Evolutionary conservation across 176 grass and related monocot species (phyloP), one percentile per base, ranked within the genome.

Genomic region (Thinopyrum elongatum): DNA sequence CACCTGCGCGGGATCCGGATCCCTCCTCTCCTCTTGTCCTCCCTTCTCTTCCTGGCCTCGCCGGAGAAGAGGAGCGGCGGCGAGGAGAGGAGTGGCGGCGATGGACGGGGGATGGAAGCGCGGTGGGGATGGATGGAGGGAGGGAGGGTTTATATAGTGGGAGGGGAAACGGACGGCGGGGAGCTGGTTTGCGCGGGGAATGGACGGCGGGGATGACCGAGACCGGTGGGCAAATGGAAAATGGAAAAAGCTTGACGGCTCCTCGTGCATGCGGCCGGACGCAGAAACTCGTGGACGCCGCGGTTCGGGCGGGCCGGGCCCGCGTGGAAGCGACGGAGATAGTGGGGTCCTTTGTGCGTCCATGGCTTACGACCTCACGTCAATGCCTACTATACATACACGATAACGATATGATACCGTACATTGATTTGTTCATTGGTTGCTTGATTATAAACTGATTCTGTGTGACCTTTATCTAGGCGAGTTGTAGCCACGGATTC

Each of bases 191-290:
- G 57, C 13, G 65, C 39, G 70, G 16, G 41, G 41, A 29, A 62
- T 34, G 89, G 64, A 90, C 89, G 80, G 85, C 68, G 59, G 7
- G 0, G 89, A 90, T 90, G 26, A 0, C 5, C 17, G 51, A 5
- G 51, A 0, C 70, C 25, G 70, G 38, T 44, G 17, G 51, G 13
- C 13, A 49, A 49, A 15, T 49, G 51, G 51, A 55, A 49, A 49
- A 15, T 49, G 51, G 51, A 55, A 55, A 55, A 19, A 55, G 6
- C 16, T 55, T 19, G 49, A 17, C 51, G 71, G 26, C 55, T 58
- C 22, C 44, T 76, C 3, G 42, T 30, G 6, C 3, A 26, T 9
- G 26, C 42, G 72, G 19, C 44, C 11, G 77, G 82, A 85, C 82
- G 88, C 46, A 55, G 74, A 76, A 76, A 76, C 49, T 53, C 46